phyloP scores from a whole-genome alignment of 805 yeast species.

The Candida endomychidarum region DNA sequence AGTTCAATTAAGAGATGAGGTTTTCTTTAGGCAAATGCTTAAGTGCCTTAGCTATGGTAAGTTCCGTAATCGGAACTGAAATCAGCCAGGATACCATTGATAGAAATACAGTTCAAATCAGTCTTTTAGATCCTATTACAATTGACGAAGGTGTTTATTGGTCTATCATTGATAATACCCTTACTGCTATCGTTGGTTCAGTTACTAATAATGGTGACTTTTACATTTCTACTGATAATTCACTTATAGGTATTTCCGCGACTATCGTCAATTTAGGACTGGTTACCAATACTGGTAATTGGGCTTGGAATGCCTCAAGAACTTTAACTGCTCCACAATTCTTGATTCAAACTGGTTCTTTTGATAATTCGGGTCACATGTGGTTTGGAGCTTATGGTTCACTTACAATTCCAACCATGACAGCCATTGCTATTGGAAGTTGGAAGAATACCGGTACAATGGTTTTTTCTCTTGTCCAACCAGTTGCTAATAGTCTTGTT shows the following conservation, averaged over 20 bases:
- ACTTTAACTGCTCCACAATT: conserved; percentile 16
- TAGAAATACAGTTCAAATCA: conserved; percentile 17
- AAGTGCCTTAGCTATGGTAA: not conserved
- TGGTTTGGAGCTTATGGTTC: conserved; percentile 16
- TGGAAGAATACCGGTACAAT: conserved; percentile 18
- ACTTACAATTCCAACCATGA: conserved; percentile 13
- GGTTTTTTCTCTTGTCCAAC: conserved; percentile 12
- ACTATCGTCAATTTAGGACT: conserved; percentile 3
- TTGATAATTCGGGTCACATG: conserved; percentile 18
- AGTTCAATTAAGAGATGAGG: too few species aligned
- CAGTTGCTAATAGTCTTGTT: conserved; percentile 12
- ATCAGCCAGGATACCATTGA: conserved; percentile 18
- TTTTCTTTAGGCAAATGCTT: not conserved
- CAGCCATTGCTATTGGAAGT: conserved; percentile 12
- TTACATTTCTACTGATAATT: conserved; percentile 4
- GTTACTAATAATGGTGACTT: conserved; percentile 18
- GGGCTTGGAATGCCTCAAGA: conserved; percentile 17
- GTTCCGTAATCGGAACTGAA: conserved; percentile 10
- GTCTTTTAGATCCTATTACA: conserved; percentile 17
- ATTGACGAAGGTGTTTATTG: conserved; percentile 23
- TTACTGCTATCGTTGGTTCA: conserved; percentile 15
- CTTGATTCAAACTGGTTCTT: conserved; percentile 10
- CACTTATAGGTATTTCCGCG: conserved; percentile 10
- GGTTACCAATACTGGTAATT: conserved; percentile 20
- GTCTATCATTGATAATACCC: conserved; percentile 25